Evolutionary conservation across 495 filamentous ascomycete genomes (phyloP).

Genomic region (Friedmanniomyces endolithicus): DNA sequence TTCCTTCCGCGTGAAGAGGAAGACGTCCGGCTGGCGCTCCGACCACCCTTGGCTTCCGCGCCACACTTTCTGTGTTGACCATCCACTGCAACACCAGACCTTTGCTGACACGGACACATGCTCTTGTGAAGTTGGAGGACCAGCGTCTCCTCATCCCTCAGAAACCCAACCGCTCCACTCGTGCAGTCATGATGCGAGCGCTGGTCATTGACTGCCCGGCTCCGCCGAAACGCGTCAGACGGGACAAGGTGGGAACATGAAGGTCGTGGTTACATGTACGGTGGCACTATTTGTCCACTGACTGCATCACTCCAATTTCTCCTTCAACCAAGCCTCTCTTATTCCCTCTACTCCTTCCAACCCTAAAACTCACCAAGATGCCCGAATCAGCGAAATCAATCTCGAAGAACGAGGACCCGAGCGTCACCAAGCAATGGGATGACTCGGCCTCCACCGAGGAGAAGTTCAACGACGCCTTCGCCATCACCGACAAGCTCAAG

Average conservation of each 20-base stretch:
- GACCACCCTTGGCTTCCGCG: no score
- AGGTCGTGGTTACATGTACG: no score
- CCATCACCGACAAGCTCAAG: slow-evolving; percentile 16
- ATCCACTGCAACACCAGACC: no score
- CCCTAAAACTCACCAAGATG: neutral
- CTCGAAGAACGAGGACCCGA: slow-evolving; percentile 4
- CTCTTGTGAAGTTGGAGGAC: neutral
- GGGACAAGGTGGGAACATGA: neutral
- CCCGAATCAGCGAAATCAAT: slow-evolving; percentile 2
- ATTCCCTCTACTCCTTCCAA: neutral
- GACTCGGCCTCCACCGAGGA: slow-evolving; percentile 2
- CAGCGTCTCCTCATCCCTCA: neutral
- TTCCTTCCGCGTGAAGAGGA: no score
- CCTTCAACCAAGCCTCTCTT: neutral
- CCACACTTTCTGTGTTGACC: no score
- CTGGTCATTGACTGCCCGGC: neutral
- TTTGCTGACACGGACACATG: no score
- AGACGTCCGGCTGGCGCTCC: no score
- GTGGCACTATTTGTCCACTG: no score
- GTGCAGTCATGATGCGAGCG: neutral
- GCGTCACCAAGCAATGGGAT: slow-evolving; percentile 14
- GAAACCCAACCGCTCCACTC: neutral
- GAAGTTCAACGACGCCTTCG: slow-evolving; percentile 17
- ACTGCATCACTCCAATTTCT: neutral
- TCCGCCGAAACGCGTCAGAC: neutral